A percentile compares a stretch with the other conserved stretches of the same genome.
Evolutionary conservation across 1,284 basidiomycete genomes (phyloP).

Genomic region (Porogramme epimiltina): DNA sequence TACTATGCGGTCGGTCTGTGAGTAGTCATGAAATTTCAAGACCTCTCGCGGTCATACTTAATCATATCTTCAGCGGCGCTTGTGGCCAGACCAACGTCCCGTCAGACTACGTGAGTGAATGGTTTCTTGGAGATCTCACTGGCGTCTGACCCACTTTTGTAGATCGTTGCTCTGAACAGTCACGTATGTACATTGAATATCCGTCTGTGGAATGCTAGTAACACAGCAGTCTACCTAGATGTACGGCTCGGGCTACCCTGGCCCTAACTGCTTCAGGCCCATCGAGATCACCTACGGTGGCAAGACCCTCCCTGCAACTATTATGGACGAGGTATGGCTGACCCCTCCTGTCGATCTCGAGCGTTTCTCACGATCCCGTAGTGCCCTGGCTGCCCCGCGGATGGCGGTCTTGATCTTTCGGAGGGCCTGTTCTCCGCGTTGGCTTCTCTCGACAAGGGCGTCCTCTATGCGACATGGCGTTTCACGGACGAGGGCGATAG

Average conservation of each 20-base stretch:
- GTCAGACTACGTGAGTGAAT: constrained; percentile 53
- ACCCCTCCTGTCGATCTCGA: constrained; percentile 1
- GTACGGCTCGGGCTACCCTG: constrained; percentile 59
- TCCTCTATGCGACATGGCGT: constrained; percentile 24
- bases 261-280: constrained; percentile 59
- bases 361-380: constrained; percentile 24
- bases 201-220: too few species aligned
- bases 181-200: constrained; percentile 4
- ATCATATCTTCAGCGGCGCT: constrained; percentile 43
- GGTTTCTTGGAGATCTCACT: not conserved
- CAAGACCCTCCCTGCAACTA: constrained; percentile 59
- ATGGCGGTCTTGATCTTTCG: constrained; percentile 79
- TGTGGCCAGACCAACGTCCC: constrained; percentile 51
- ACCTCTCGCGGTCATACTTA: not conserved
- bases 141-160: not conserved
- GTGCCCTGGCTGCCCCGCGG: constrained; percentile 70
- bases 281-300: constrained; percentile 71
- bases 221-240: constrained; percentile 34
- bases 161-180: constrained; percentile 24
- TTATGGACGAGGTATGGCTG: constrained; percentile 64
- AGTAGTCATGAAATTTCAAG: constrained; percentile 6
- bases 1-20: constrained; percentile 47
- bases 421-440: constrained; percentile 71
- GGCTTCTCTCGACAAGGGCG: constrained; percentile 34
- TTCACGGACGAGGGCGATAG: constrained; percentile 46